Percentiles rank a stretch among this genome's conserved stretches.
These are phyloP conservation scores for Pythium apleroticum DNA, from an alignment of 352 stramenopile species.

Conservation along the genomic window DNA sequence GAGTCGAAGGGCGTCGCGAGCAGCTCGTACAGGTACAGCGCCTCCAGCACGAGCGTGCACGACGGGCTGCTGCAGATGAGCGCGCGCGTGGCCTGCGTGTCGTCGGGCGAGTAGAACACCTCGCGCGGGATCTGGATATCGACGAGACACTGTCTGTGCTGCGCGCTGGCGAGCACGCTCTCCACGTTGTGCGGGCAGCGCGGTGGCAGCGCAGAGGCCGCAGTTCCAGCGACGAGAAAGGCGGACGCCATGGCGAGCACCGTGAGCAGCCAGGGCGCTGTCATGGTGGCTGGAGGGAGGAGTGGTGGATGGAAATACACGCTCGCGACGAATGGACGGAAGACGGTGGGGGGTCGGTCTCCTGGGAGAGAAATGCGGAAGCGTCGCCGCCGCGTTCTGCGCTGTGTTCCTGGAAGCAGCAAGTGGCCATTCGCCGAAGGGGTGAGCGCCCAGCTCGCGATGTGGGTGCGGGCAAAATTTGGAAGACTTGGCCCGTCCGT, in stretches of 20 bases:
- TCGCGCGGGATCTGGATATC: not conserved
- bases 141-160: conserved; percentile 1
- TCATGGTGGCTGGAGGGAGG: not conserved
- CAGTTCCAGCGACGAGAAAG: not conserved
- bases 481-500: conserved; percentile 1
- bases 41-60: conserved; percentile 2
- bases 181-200: not conserved
- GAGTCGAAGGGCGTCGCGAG: conserved; percentile 7
- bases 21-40: conserved; percentile 10
- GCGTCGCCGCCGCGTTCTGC: too few relatives aligned
- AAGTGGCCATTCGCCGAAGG: not conserved
- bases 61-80: not conserved
- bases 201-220: not conserved
- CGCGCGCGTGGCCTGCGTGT: not conserved
- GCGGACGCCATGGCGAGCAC: not conserved
- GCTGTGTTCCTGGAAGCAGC: not conserved
- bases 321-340: too few relatives aligned
- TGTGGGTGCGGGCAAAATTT: not conserved
- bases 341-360: not conserved
- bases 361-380: not conserved
- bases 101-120: not conserved
- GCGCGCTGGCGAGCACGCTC: conserved; percentile 5
- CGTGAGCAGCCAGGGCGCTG: not conserved
- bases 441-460: too few relatives aligned
- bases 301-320: not conserved